Percentiles rank a stretch among this genome's conserved stretches.
phyloP scores from a whole-genome alignment of 257 asterid species.

The Leptodermis oblonga region DNA sequence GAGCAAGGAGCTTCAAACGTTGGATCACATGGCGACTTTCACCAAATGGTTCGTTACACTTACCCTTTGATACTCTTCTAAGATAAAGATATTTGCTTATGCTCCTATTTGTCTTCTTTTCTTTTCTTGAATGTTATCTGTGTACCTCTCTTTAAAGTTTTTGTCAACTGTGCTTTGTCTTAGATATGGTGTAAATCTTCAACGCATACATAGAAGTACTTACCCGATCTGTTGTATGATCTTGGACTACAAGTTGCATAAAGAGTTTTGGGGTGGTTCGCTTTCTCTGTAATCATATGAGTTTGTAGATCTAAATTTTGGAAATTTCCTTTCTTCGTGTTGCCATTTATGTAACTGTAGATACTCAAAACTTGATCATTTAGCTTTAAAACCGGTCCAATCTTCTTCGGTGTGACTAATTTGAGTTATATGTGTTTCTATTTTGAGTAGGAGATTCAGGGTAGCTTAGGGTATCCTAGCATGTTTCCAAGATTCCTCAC shows the following conservation, averaged over 20 bases:
- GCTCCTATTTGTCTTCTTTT: slow-evolving; percentile 4
- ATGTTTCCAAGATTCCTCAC: slow-evolving; percentile 78
- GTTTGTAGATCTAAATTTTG: neutral
- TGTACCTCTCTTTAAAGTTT: neutral
- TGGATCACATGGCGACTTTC: slow-evolving; percentile 50
- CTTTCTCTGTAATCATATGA: neutral
- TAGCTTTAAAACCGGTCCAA: no score
- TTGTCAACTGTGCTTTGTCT: neutral
- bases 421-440: neutral
- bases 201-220: neutral
- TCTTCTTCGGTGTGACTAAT: neutral
- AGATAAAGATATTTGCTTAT: neutral
- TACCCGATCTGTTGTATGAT: neutral
- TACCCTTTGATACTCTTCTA: slow-evolving; percentile 21
- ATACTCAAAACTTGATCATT: neutral
- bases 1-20: slow-evolving; percentile 49
- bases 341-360: neutral
- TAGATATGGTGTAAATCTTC: neutral
- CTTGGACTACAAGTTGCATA: neutral
- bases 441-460: slow-evolving; percentile 53
- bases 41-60: slow-evolving; percentile 54
- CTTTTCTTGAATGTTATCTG: neutral
- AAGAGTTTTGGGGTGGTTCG: neutral
- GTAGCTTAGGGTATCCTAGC: slow-evolving; percentile 49
- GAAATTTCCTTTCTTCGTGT: neutral